A percentile compares a stretch with the other conserved stretches of the same genome.
Conservation (phyloP, 148 eudicot genomes). For the Simmondsia chinensis region DNA sequence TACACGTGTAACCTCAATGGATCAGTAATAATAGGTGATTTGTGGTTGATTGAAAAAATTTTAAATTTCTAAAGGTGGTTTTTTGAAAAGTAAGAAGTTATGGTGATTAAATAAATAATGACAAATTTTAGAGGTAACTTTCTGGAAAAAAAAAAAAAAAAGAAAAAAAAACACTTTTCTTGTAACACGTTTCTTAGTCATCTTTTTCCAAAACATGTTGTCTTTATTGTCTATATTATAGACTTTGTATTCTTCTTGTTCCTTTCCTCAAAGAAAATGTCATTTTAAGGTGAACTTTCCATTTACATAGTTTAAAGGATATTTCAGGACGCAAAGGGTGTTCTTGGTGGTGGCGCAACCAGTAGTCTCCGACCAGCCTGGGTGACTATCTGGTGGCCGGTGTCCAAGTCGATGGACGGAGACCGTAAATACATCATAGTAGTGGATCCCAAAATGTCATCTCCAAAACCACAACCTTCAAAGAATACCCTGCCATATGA, state of each 20-base stretch:
- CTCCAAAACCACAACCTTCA: slow-evolving; percentile 76
- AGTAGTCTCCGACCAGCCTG: slow-evolving; percentile 48
- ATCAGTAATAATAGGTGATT: no score
- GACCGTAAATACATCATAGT: slow-evolving; percentile 65
- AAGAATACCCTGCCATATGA: slow-evolving; percentile 46
- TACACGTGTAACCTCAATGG: no score
- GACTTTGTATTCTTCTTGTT: neutral
- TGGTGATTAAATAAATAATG: no score
- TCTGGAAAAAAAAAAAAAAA: no score
- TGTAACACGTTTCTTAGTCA: no score
- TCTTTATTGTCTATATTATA: no score
- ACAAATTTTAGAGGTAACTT: no score
- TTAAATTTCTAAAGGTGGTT: no score
- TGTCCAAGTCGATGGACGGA: slow-evolving; percentile 12
- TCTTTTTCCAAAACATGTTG: no score
- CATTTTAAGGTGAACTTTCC: neutral
- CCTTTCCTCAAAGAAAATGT: neutral
- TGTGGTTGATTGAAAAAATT: no score
- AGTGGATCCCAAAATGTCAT: slow-evolving; percentile 62
- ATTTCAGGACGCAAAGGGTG: slow-evolving; percentile 4
- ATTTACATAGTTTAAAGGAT: neutral
- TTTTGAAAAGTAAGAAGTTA: no score
- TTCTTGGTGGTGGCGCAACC: slow-evolving; percentile 37
- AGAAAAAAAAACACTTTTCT: no score
- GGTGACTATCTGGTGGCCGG: slow-evolving; percentile 16